These are phyloP conservation scores for Russula abietina DNA, from an alignment of 768 basidiomycete species.

Conservation along the genomic window DNA sequence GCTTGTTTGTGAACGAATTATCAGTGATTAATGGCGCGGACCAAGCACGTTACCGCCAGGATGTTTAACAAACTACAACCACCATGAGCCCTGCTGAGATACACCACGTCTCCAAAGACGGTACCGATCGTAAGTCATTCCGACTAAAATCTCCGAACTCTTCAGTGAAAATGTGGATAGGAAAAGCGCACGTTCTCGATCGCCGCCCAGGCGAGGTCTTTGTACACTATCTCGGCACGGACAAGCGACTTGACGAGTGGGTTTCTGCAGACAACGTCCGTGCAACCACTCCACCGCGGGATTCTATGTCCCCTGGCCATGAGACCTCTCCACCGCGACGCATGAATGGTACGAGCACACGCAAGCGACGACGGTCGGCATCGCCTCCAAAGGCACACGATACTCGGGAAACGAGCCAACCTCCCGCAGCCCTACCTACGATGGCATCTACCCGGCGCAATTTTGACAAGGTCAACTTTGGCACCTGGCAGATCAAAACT, in stretches of 20 bases:
- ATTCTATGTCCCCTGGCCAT: constrained; percentile 3
- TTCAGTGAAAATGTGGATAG: constrained; percentile 29
- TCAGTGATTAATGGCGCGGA: not conserved
- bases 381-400: constrained; percentile 10
- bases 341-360: constrained; percentile 27
- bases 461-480: constrained; percentile 82
- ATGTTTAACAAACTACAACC: not conserved
- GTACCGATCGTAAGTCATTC: constrained; percentile 34
- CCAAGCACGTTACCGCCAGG: not conserved
- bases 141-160: constrained; percentile 3
- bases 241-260: constrained; percentile 77
- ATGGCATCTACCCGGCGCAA: constrained; percentile 52
- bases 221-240: constrained; percentile 66
- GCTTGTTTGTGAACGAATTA: not conserved
- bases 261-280: constrained; percentile 42
- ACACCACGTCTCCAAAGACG: constrained; percentile 32
- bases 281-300: constrained; percentile 14
- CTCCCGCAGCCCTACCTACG: constrained; percentile 4
- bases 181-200: constrained; percentile 48
- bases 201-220: constrained; percentile 48
- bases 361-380: constrained; percentile 25
- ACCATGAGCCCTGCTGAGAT: constrained; percentile 6
- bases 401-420: constrained; percentile 5
- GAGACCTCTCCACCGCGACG: constrained; percentile 18
- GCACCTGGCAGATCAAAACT: constrained; percentile 80